Evolutionary conservation across 306 rosid genomes (phyloP).

Genomic region (Trichosanthes truncata): DNA sequence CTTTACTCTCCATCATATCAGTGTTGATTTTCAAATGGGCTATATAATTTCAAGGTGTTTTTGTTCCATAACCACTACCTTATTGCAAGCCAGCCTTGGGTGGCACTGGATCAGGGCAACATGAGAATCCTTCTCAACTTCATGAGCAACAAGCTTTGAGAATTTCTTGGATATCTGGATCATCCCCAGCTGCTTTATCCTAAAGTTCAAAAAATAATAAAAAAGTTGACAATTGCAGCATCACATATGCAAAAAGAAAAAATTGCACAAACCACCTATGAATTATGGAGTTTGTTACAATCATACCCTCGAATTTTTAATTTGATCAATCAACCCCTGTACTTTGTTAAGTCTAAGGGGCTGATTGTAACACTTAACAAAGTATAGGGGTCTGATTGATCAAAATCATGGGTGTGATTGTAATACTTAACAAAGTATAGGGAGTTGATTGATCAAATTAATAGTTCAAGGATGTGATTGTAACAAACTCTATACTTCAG

Average conservation of each 20-base stretch:
- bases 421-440: too few relatives aligned
- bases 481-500: too few relatives aligned
- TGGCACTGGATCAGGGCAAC: neutral
- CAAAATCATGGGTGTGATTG: too few relatives aligned
- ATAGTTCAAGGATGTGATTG: too few relatives aligned
- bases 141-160: slow-evolving; percentile 51
- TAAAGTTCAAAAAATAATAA: slow-evolving; percentile 2
- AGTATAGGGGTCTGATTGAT: too few relatives aligned
- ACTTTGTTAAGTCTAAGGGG: too few relatives aligned
- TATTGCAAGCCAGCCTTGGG: neutral
- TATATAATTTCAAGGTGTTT: neutral
- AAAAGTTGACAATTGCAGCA: neutral
- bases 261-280: too few relatives aligned
- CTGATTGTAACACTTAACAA: too few relatives aligned
- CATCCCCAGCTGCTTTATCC: slow-evolving; percentile 98
- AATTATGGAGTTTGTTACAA: too few relatives aligned
- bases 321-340: too few relatives aligned
- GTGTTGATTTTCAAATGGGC: neutral
- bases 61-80: neutral
- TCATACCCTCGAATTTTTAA: too few relatives aligned
- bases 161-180: slow-evolving; percentile 73
- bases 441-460: too few relatives aligned
- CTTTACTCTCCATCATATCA: neutral
- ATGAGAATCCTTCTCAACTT: neutral
- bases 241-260: neutral